phyloP scores from a whole-genome alignment of 2,329 filamentous ascomycete species.

The Colletotrichum gloeosporioides region DNA sequence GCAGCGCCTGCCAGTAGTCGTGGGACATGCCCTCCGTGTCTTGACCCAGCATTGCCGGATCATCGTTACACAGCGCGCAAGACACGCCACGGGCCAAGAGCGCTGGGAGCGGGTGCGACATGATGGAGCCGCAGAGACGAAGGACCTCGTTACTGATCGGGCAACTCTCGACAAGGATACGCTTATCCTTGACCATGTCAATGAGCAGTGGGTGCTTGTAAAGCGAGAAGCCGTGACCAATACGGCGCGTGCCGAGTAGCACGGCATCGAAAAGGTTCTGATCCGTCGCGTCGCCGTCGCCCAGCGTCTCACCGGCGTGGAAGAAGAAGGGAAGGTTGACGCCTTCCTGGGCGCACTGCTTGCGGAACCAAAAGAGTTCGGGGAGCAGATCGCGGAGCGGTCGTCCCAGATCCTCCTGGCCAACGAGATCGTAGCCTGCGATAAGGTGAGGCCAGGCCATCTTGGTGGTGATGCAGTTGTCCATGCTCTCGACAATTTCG shows the following conservation, averaged over 20 bases:
- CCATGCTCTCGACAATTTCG: slow-evolving; percentile 77
- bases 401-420: slow-evolving; percentile 77
- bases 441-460: slow-evolving; percentile 74
- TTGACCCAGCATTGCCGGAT: slow-evolving; percentile 80
- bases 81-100: slow-evolving; percentile 78
- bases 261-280: slow-evolving; percentile 81
- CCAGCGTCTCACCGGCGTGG: slow-evolving; percentile 82
- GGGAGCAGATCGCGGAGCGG: slow-evolving; percentile 75
- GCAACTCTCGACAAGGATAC: slow-evolving; percentile 81
- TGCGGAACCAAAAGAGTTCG: slow-evolving; percentile 85
- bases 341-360: slow-evolving; percentile 73
- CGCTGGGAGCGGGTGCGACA: slow-evolving; percentile 76
- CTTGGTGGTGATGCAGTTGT: slow-evolving; percentile 79
- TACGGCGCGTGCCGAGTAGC: slow-evolving; percentile 77
- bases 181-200: slow-evolving; percentile 81
- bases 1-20: slow-evolving; percentile 86
- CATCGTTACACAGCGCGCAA: slow-evolving; percentile 80
- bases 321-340: slow-evolving; percentile 87
- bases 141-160: slow-evolving; percentile 84
- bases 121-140: slow-evolving; percentile 72
- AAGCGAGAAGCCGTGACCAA: slow-evolving; percentile 81
- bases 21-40: slow-evolving; percentile 78
- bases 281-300: slow-evolving; percentile 33
- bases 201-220: slow-evolving; percentile 85
- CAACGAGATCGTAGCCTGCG: slow-evolving; percentile 84